Conservation (phyloP, 768 basidiomycete species). For the Termitomyces sp. region DNA sequence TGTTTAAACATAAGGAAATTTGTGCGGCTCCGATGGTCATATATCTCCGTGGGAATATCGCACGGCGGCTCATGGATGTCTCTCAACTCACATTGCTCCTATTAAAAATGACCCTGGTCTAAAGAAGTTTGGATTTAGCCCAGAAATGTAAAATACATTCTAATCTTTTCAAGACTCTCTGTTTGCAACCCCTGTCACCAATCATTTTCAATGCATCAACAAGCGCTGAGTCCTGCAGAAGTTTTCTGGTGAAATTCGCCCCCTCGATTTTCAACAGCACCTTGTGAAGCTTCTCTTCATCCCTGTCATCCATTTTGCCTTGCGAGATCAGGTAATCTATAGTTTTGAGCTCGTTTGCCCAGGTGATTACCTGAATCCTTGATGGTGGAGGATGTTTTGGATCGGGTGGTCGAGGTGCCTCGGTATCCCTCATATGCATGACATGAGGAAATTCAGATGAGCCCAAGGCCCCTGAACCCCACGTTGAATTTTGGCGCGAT, state of each 20-base stretch:
- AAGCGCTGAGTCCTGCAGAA: constrained; percentile 14
- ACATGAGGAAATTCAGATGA: neutral
- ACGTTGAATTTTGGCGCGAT: neutral
- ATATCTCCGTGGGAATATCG: no score
- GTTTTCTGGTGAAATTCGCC: constrained; percentile 14
- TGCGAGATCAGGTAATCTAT: constrained; percentile 13
- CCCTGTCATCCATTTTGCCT: constrained; percentile 13
- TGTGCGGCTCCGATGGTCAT: neutral
- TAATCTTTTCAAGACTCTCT: neutral
- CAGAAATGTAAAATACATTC: neutral
- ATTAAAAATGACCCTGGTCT: neutral
- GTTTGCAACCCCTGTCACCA: constrained; percentile 3
- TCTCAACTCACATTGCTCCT: no score
- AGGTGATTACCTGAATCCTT: constrained; percentile 4
- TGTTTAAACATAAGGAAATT: neutral
- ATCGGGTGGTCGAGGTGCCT: neutral
- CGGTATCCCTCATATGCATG: neutral
- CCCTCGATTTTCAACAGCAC: constrained; percentile 5
- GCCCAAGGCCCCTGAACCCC: neutral
- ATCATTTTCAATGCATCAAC: constrained; percentile 6
- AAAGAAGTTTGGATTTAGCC: neutral
- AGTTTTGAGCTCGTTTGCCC: constrained; percentile 15
- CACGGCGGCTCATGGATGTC: no score
- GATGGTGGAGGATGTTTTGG: neutral
- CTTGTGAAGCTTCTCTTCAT: constrained; percentile 12